Base-by-base conservation (phyloP, 2,329 filamentous ascomycete genomes). In the Ophiocordyceps camponoti-floridani region DNA sequence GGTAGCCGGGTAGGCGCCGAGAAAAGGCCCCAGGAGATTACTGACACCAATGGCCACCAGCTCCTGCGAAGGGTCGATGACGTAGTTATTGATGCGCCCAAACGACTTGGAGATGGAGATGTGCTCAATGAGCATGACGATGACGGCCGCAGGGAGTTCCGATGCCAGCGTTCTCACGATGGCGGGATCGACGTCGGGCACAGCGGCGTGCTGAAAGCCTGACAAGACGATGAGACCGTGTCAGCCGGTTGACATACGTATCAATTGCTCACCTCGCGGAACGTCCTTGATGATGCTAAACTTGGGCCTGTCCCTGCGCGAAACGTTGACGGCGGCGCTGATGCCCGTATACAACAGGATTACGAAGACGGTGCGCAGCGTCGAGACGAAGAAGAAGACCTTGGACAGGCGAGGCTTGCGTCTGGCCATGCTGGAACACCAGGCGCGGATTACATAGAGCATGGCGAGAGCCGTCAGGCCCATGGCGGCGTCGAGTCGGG, bases 31-130 rank as follows among this genome's bases (percentile, higher is more conserved):
- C 9, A 88, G 69, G 30, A 87, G 62, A 56, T 88, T 88, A 35
- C 73, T 76, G 3, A 86, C 73, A 50, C 82, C 82, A 52, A 87
- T 84, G 33, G 81, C 82, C 27, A 88, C 79, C 43, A 88, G 65
- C 56, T 88, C 82, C 57, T 88, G 83, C 1, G 82, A 86, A 1
- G 83, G 83, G 50, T 87, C 72, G 56, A 87, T 86, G 43, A 75
- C 77, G 59, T 88, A 88, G 65, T 85, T 84, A 67, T 86, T 86
- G 56, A 86, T 72, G 47, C 82, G 73, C 43, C 82, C 82, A 53
- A 88, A 88, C 0, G 82, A 86, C 61, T 88, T 88, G 35, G 82
- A 81, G 51, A 88, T 87, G 45, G 83, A 81, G 50, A 88, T 86
- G 58, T 88, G 82, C 62, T 88, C 82, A 46, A 88, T 83, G 30